Evolutionary conservation across 257 asterid species (phyloP).

Genomic region (Ajuga chamaepitys): DNA sequence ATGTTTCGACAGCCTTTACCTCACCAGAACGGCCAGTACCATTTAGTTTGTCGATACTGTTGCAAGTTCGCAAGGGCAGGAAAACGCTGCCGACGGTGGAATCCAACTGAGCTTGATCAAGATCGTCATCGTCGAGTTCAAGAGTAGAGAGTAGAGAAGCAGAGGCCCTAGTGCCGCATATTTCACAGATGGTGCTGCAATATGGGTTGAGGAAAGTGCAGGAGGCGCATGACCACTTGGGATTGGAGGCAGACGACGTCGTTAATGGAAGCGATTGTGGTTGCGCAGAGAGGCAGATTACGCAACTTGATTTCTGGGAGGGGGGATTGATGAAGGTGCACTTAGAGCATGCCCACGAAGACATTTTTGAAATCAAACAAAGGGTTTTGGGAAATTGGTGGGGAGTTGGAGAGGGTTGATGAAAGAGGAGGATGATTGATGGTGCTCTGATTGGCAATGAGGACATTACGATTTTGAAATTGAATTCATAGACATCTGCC

Average conservation of each 20-base stretch:
- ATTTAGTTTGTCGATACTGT: slow-evolving; percentile 11
- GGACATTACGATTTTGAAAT: slow-evolving; percentile 22
- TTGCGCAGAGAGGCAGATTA: slow-evolving; percentile 53
- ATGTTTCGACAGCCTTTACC: slow-evolving; percentile 17
- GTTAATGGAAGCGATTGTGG: slow-evolving; percentile 11
- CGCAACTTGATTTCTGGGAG: slow-evolving; percentile 47
- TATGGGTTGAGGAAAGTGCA: slow-evolving; percentile 77
- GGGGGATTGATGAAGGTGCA: slow-evolving; percentile 89
- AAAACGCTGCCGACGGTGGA: slow-evolving; percentile 67
- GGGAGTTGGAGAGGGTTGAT: slow-evolving; percentile 8
- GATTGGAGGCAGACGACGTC: slow-evolving; percentile 24
- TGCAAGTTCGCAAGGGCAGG: slow-evolving; percentile 54
- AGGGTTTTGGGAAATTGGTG: slow-evolving; percentile 21
- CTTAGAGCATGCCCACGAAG: slow-evolving; percentile 73
- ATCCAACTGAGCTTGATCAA: slow-evolving; percentile 22
- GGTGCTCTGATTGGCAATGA: slow-evolving; percentile 1
- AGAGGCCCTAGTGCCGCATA: slow-evolving; percentile 66
- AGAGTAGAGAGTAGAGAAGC: slow-evolving; percentile 48
- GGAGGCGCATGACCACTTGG: slow-evolving; percentile 69
- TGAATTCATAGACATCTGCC: slow-evolving; percentile 23
- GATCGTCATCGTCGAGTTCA: slow-evolving; percentile 49
- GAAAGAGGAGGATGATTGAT: neutral
- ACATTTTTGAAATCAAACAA: slow-evolving; percentile 24
- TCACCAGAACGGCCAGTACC: slow-evolving; percentile 5
- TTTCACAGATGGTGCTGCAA: slow-evolving; percentile 40